Evolutionary conservation across 2,329 filamentous ascomycete species (phyloP).

Genomic region (Colletotrichum tanaceti): DNA sequence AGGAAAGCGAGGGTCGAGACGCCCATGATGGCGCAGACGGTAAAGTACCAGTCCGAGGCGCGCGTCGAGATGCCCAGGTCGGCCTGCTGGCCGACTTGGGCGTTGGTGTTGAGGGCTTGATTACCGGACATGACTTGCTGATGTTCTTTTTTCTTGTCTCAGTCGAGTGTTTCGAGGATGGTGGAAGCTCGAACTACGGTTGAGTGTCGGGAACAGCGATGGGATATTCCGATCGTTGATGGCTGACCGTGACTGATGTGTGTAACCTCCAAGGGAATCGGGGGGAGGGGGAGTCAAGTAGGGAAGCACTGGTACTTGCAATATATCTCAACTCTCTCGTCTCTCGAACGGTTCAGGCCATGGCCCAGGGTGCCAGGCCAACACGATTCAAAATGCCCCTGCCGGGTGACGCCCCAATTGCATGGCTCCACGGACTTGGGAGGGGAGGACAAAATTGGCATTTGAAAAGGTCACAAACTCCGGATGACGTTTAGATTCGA

Average conservation of each 20-base stretch:
- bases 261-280: too few relatives aligned
- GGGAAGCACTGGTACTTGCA: not conserved
- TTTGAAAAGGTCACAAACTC: conserved; percentile 18
- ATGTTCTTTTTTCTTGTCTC: not conserved
- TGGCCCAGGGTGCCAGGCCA: not conserved
- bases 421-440: conserved; percentile 13
- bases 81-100: conserved; percentile 59
- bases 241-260: not conserved
- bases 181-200: not conserved
- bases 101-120: conserved; percentile 59
- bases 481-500: conserved; percentile 38
- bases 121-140: conserved; percentile 52
- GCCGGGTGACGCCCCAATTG: conserved; percentile 18
- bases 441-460: not conserved
- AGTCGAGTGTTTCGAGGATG: not conserved
- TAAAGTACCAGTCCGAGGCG: conserved; percentile 73
- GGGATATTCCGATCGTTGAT: not conserved
- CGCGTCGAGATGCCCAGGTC: conserved; percentile 69
- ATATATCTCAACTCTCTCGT: conserved; percentile 36
- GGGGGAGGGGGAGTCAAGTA: too few relatives aligned
- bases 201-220: not conserved
- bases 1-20: conserved; percentile 65
- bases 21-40: conserved; percentile 70
- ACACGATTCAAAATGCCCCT: conserved; percentile 22
- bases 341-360: conserved; percentile 8